Evolutionary conservation across 129 eudicot genomes (phyloP), one percentile per base, ranked within the genome.

Genomic region (Cynara cardunculus): DNA sequence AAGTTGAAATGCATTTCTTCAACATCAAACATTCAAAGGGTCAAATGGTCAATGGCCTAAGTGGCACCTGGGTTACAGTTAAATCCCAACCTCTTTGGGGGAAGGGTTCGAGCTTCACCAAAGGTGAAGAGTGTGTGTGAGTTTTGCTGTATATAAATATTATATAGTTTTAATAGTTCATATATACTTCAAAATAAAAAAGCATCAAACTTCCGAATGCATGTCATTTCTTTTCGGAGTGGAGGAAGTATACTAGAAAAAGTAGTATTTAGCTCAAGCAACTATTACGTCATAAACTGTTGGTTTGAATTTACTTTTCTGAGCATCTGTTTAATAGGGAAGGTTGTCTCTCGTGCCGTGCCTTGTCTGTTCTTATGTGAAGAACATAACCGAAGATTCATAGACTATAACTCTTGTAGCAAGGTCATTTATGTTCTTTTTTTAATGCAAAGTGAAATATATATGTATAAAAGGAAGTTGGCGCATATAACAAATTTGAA

Each of bases 201-300:
- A 39, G 13, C 78, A 27, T 74, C 27, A 73, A 41, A 73, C 25
- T 10, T 25, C 1, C 14, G 26, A 39, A 41, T 39, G 46, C 13
- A 39, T 8, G 46, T 39, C 14, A 39, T 8, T 39, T 39, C 14
- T 8, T 39, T 39, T 9, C 13, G 8, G 37, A 41, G 34, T 49
- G 2, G 12, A 30, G 14, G 39, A 12, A 74, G 26, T 61, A 25
- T 46, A 27, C 13, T 7, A 41, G 5, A 59, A 30, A 27, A 75
- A 2, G 3, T 62, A 22, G 28, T 76, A 62, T 62, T 13, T 76
- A 76, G 80, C 24, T 62, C 71, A 31, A 30, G 80, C 21, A 76
- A 32, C 56, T 46, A 2, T 2, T 25, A n/a, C 30, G 11, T 27
- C 7, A 9, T 74, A 12, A 74, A 74, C 41, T 30, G 7, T 53